Evolutionary conservation across 257 asterid genomes (phyloP).

Genomic region (Solanum chaucha): DNA sequence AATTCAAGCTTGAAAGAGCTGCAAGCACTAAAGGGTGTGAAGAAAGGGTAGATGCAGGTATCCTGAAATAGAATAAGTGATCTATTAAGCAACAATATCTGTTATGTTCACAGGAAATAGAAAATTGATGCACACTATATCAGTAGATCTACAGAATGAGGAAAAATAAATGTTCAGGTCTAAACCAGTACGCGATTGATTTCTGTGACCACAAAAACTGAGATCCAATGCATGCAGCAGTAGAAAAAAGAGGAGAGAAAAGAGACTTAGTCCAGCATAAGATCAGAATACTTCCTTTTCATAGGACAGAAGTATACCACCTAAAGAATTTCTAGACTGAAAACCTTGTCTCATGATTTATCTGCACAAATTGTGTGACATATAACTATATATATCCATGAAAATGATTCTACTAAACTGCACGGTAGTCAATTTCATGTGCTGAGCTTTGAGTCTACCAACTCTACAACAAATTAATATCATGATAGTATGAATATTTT

Average conservation of each 20-base stretch:
- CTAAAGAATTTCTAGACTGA: neutral
- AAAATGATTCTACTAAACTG: neutral
- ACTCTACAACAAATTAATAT: neutral
- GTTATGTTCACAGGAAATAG: neutral
- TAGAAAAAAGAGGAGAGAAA: neutral
- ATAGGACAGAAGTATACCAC: neutral
- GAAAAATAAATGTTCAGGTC: neutral
- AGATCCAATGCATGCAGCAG: neutral
- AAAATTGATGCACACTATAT: neutral
- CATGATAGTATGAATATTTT: neutral
- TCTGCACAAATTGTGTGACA: neutral
- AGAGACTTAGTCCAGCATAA: neutral
- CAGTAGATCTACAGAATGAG: neutral
- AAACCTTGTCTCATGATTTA: neutral
- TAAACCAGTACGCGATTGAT: neutral
- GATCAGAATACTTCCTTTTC: neutral
- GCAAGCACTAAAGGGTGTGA: conserved; percentile 82
- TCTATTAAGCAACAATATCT: neutral
- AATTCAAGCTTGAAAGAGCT: conserved; percentile 84
- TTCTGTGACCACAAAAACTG: neutral
- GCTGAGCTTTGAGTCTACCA: neutral
- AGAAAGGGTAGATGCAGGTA: conserved; percentile 82
- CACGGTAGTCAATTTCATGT: neutral
- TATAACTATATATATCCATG: neutral
- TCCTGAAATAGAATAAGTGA: conserved; percentile 46